Evolutionary conservation across 768 basidiomycete genomes (phyloP).

Genomic region (Hemileccinum impolitum): DNA sequence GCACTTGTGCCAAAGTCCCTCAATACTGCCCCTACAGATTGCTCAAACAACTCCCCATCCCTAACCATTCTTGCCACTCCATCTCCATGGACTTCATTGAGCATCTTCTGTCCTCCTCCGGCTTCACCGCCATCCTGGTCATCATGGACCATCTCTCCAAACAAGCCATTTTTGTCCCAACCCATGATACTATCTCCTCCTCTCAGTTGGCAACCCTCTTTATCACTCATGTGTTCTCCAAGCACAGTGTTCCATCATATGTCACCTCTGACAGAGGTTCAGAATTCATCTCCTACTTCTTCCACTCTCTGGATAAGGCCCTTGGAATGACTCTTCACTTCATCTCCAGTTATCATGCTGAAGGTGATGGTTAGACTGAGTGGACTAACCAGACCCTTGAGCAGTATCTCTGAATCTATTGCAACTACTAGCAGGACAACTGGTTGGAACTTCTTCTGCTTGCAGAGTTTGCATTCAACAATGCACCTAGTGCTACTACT

Average conservation of each 20-base stretch:
- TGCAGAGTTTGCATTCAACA: neutral
- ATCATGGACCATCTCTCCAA: neutral
- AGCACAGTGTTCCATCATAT: neutral
- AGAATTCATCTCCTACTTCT: conserved; percentile 1
- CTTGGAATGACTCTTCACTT: neutral
- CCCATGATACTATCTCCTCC: neutral
- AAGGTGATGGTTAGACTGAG: neutral
- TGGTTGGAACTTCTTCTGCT: neutral
- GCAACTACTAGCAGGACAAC: conserved; percentile 6
- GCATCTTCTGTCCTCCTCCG: neutral
- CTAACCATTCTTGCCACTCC: neutral
- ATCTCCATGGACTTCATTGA: conserved; percentile 5
- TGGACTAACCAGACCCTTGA: neutral
- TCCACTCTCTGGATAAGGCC: neutral
- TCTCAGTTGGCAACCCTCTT: neutral
- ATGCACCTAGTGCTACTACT: neutral
- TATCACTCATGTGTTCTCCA: neutral
- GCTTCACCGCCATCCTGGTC: neutral
- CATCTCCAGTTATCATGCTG: neutral
- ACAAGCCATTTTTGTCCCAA: neutral
- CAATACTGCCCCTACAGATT: neutral
- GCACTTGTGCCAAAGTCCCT: neutral
- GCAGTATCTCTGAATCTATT: neutral
- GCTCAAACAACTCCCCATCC: neutral
- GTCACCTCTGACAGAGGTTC: neutral